Evolutionary conservation across 495 filamentous ascomycete genomes (phyloP).

Genomic region (Penicillium roqueforti): DNA sequence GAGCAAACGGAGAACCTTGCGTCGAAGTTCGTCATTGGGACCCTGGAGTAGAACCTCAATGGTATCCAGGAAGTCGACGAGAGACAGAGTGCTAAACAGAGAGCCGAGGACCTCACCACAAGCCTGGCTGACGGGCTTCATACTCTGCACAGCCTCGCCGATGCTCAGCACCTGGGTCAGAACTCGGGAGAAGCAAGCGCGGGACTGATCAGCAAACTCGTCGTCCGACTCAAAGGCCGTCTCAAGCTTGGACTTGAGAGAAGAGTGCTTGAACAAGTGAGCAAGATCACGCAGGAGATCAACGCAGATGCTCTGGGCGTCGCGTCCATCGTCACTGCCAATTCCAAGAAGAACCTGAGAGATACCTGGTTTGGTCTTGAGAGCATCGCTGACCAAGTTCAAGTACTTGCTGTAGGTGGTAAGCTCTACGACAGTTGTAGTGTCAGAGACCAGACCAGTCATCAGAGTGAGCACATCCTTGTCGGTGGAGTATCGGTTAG

Average conservation of each 20-base stretch:
- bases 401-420: constrained; percentile 65
- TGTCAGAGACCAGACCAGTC: constrained; percentile 44
- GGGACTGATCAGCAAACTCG: constrained; percentile 53
- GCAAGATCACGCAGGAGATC: constrained; percentile 55
- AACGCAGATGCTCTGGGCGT: constrained; percentile 55
- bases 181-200: constrained; percentile 62
- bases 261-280: constrained; percentile 43
- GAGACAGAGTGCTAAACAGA: constrained; percentile 73
- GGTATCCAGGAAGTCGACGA: constrained; percentile 77
- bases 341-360: constrained; percentile 65
- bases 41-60: constrained; percentile 72
- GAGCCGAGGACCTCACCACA: constrained; percentile 67
- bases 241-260: constrained; percentile 41
- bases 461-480: constrained; percentile 43
- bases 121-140: constrained; percentile 57
- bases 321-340: constrained; percentile 55
- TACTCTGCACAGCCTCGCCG: constrained; percentile 54
- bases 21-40: constrained; percentile 65
- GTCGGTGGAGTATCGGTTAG: constrained; percentile 42
- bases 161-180: constrained; percentile 64
- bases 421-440: constrained; percentile 63
- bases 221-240: constrained; percentile 35
- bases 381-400: constrained; percentile 63
- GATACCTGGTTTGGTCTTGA: constrained; percentile 64
- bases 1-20: constrained; percentile 74